Evolutionary conservation across 495 filamentous ascomycete species (phyloP), one percentile per base, ranked within the genome.

Genomic region (Penicillium nucicola): DNA sequence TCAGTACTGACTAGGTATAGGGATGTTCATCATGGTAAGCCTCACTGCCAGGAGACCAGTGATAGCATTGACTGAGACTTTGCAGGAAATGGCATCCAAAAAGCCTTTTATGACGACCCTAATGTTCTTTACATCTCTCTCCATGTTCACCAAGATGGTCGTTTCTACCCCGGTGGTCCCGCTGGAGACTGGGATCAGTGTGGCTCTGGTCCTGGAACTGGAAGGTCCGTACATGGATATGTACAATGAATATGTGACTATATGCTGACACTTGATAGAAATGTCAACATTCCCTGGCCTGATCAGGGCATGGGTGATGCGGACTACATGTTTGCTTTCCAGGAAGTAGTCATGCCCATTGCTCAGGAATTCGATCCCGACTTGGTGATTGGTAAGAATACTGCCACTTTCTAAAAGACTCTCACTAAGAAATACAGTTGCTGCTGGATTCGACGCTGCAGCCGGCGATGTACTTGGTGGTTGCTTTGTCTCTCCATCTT

Each of bases 261-360:
- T 35, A 23, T 7, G 11, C 36, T 48, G 8, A 48, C 18, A n/a
- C 25, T 23, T 33, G 10, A 20, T 46, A 90, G 84, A 65, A 99
- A 96, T 65, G 81, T 99, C 55, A 99, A 99, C 61, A 90, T 99
- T 45, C 91, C 89, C 1, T 99, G 95, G 95, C 78, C 83, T 36
- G 82, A 83, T 19, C 88, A 93, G 53, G 92, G 90, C 2, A 96
- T 97, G 90, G 90, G 89, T 2, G 95, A 99, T 69, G 92, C 87
- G 3, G 93, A 99, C 64, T 99, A 99, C 68, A 83, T 97, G 71
- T 89, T 85, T 52, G 93, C 93, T 9, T 99, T 99, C 62, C 91
- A 97, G 52, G 82, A 91, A 62, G 84, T 97, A 22, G 86, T 97
- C n/a, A 96, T 99, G 90, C 93, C 93, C 0, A 92, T 97, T 48